Conservation (phyloP, 2,329 filamentous ascomycete genomes). For the Exophiala spinifera region DNA sequence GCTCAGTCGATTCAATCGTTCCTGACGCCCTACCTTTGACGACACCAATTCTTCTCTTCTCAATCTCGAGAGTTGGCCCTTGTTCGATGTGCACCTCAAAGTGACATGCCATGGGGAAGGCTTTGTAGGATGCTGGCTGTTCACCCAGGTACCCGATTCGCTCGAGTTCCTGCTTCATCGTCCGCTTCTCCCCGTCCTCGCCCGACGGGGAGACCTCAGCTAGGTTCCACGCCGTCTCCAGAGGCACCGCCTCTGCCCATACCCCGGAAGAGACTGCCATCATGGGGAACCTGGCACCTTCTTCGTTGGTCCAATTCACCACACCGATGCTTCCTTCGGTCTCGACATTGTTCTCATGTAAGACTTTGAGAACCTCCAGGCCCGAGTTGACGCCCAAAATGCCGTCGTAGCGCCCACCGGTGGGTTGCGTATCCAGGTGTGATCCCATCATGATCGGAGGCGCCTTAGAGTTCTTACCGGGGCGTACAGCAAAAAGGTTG, state of each 20-base stretch:
- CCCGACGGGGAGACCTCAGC: slow-evolving; percentile 54
- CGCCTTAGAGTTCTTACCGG: slow-evolving; percentile 56
- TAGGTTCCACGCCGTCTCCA: slow-evolving; percentile 60
- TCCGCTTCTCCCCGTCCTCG: slow-evolving; percentile 36
- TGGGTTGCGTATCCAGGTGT: slow-evolving; percentile 53
- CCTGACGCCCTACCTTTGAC: slow-evolving; percentile 50
- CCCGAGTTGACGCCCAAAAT: slow-evolving; percentile 72
- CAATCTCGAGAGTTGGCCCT: slow-evolving; percentile 69
- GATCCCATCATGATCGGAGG: slow-evolving; percentile 67
- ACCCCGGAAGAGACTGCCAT: slow-evolving; percentile 73
- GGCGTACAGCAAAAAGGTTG: slow-evolving; percentile 72
- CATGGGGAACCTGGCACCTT: slow-evolving; percentile 74
- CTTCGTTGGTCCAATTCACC: slow-evolving; percentile 80
- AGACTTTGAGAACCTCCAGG: slow-evolving; percentile 66
- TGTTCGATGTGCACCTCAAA: slow-evolving; percentile 88
- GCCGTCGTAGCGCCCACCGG: slow-evolving; percentile 68
- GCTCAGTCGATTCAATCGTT: neutral
- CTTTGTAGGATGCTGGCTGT: slow-evolving; percentile 54
- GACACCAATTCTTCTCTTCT: slow-evolving; percentile 63
- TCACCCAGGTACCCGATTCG: slow-evolving; percentile 68
- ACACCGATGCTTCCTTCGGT: slow-evolving; percentile 71
- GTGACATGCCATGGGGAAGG: slow-evolving; percentile 68
- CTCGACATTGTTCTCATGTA: slow-evolving; percentile 65
- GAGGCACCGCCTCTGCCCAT: slow-evolving; percentile 66
- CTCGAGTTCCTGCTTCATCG: slow-evolving; percentile 66